Evolutionary conservation across 169 alveolate genomes (phyloP), one percentile per base, ranked within the genome.

Genomic region (Haemoproteus tartakovskyi): DNA sequence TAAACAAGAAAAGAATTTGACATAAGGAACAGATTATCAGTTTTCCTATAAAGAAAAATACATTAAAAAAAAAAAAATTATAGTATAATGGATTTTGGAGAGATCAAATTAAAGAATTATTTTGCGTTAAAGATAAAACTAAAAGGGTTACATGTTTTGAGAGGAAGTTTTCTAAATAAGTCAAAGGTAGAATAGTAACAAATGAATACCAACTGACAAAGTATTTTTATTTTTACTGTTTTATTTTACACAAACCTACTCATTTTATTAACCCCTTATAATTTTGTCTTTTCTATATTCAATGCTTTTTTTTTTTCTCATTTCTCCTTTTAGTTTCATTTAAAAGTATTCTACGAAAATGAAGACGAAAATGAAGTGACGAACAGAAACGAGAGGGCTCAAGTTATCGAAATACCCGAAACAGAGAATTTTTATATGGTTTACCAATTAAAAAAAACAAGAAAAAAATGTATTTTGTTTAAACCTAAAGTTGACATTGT

Each of bases 101-200:
- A 29, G n/a, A 14, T 30, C 29, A 41, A 63, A 30, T 48, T 47
- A 19, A 63, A 63, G 40, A 47, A 40, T 30, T 51, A 63, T 30
- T 63, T 63, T 63, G 62, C 63, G 14, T 63, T 63, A 26, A 47
- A 48, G 50, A 21, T 63, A 63, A 63, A 63, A 41, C 14, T 63
- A 48, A 63, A 63, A 36, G 36, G 63, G 18, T 50, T 63, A 30
- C 46, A 63, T 41, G 45, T 63, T 63, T 63, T 21, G 6, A n/a
- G 52, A 24, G 46, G 33, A 12, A 24, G 21, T 14, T 63, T 51
- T 12, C 33, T 9, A 4, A 52, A 63, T 43, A 24, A 5, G 33
- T 6, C 37, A 48, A 63, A 11, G 50, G 80, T 63, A 48, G 18
- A 30, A 16, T 33, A 22, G 37, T 48, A 27, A n/a, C 29, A 50